Evolutionary conservation across 2,329 filamentous ascomycete genomes (phyloP), one percentile per base, ranked within the genome.

Genomic region (Cladorrhinum sp.): DNA sequence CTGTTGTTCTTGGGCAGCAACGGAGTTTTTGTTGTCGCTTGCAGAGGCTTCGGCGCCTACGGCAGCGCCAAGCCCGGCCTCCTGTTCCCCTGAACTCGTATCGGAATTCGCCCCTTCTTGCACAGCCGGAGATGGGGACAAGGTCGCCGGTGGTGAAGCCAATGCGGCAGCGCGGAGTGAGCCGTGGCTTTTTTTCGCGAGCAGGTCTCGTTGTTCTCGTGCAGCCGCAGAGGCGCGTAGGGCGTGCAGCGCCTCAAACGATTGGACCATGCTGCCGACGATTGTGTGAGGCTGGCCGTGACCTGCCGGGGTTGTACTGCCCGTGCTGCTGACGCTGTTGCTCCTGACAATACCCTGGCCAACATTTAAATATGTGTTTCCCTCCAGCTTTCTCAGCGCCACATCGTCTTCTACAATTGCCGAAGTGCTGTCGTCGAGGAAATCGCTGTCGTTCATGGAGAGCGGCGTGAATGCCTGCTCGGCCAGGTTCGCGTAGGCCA

Each of bases 191-290:
- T 67, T 69, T 61, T 70, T 64, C 42, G 69, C 69, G 53, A 69
- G 65, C 59, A 73, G 68, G 59, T 71, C 69, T 69, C 18, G 42
- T 8, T 73, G 70, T 70, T 71, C 70, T 62, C 61, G 70, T 3
- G 42, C 42, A 16, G 42, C 42, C 3, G 42, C 42, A 21, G 42
- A 18, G 42, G 42, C 42, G 42, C 42, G 42, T 16, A 46, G 42
- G 56, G 72, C 68, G 60, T 67, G 72, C 67, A 72, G 62, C 56
- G 71, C 62, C 55, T 71, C 67, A 59, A 73, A 66, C 58, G 73
- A 74, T 68, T 73, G 71, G 70, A 71, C 69, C 67, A 69, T 70
- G 62, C 62, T 61, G 66, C 66, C 66, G 64, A 72, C 67, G 58
- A 63, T 61, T 23, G 61, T 64, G 30, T 39, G 54, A 46, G 42